Conservation (phyloP, 306 rosid genomes). For the Amphicarpaea edgeworthii region DNA sequence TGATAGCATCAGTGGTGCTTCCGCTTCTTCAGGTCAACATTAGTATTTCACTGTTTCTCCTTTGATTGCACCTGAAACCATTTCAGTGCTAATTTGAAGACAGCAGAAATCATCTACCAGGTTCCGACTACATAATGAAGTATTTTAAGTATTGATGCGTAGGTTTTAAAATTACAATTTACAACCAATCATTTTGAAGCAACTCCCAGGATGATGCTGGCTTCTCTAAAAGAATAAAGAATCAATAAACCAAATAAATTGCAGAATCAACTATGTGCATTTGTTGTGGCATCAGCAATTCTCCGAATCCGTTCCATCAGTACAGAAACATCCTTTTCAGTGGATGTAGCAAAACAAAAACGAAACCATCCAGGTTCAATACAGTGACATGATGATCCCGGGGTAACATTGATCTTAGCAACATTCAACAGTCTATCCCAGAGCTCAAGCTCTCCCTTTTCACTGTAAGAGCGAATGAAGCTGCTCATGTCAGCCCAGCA, state of each 20-base stretch:
- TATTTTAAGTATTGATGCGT: neutral
- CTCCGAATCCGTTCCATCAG: conserved; percentile 77
- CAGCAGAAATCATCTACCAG: neutral
- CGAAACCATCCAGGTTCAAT: conserved; percentile 95
- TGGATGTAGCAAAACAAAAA: conserved; percentile 72
- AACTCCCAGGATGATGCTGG: conserved; percentile 34
- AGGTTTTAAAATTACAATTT: conserved; percentile 5
- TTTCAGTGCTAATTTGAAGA: neutral
- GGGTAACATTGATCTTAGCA: conserved; percentile 79
- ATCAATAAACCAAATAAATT: conserved; percentile 37
- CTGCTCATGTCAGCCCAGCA: conserved; percentile 95
- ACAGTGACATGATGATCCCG: conserved; percentile 88
- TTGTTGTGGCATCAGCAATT: conserved; percentile 59
- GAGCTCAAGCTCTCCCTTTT: conserved; percentile 94
- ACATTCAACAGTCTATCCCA: conserved; percentile 87
- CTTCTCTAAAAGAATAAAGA: conserved; percentile 52
- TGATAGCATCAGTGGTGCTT: neutral
- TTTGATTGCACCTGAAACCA: conserved; percentile 9
- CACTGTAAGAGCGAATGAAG: conserved; percentile 70
- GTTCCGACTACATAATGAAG: neutral
- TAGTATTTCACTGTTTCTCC: neutral
- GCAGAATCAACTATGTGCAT: conserved; percentile 60
- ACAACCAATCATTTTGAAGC: conserved; percentile 20
- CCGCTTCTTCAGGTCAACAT: conserved; percentile 22
- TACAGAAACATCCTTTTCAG: conserved; percentile 74